Percentiles rank a stretch among this genome's conserved stretches.
These are phyloP conservation scores for Lactarius psammicola DNA, from an alignment of 768 basidiomycete genomes.

Conservation along the genomic window DNA sequence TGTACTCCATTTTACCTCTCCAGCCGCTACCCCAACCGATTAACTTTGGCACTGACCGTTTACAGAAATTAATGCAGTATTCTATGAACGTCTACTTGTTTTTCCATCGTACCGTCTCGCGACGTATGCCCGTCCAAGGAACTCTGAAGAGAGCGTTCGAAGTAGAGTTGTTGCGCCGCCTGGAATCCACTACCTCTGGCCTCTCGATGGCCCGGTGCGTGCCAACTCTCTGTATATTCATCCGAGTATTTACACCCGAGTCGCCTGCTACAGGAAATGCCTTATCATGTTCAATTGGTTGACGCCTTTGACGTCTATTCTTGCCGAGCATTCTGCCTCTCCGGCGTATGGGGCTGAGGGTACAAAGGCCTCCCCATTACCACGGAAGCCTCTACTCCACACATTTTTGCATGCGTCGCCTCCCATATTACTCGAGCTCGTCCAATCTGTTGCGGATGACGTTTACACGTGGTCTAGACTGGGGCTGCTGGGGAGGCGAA, in stretches of 20 bases:
- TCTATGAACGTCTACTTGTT: conserved; percentile 70
- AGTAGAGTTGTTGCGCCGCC: conserved; percentile 52
- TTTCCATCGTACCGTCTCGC: conserved; percentile 57
- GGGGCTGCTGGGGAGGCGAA: conserved; percentile 62
- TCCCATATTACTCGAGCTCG: conserved; percentile 75
- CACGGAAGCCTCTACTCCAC: conserved; percentile 61
- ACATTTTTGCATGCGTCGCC: conserved; percentile 77
- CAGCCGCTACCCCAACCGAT: conserved; percentile 2
- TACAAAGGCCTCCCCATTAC: conserved; percentile 29
- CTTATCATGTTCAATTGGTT: conserved; percentile 86
- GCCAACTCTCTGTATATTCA: not conserved
- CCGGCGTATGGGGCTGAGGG: conserved; percentile 53
- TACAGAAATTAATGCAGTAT: conserved; percentile 86
- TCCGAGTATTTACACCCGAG: conserved; percentile 1
- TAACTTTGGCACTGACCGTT: conserved; percentile 3
- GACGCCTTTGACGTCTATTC: conserved; percentile 65
- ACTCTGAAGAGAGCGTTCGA: conserved; percentile 53
- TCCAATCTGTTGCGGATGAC: conserved; percentile 75
- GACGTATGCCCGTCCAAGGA: conserved; percentile 48
- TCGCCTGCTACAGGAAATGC: conserved; percentile 55
- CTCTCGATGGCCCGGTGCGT: conserved; percentile 73
- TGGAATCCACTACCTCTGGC: conserved; percentile 61
- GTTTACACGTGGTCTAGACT: conserved; percentile 70
- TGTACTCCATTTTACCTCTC: conserved; percentile 46
- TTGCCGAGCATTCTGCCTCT: conserved; percentile 66